Evolutionary conservation across 495 filamentous ascomycete genomes (phyloP), one percentile per base, ranked within the genome.

Genomic region (Daldinia vernicosa): DNA sequence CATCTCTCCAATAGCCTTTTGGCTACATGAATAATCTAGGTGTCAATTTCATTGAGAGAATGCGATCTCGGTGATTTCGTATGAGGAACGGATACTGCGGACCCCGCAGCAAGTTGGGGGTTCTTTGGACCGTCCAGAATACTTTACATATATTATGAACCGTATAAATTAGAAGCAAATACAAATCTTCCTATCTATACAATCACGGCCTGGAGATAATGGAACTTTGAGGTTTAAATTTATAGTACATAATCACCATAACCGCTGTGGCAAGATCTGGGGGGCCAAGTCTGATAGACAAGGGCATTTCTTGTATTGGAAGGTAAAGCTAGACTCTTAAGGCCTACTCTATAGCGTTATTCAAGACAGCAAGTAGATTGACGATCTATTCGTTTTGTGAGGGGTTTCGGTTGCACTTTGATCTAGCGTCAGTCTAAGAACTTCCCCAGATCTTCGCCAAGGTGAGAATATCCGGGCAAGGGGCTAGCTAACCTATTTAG

Each of bases 361-460:
- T 47, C 43, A 47, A 47, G 12, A 30, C 5, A 30, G 50, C 50
- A 53, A 53, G 26, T 28, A 6, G 14, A 30, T 14, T n/a, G 26
- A 53, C 50, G 50, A 53, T 53, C 50, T 47, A 24, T 19, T n/a
- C n/a, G 53, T 60, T 15, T 54, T 7, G 30, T 37, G 57, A 67
- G 65, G 50, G 57, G n/a, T 50, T 27, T 27, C 11, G 39, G 58
- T 17, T 56, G 26, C 27, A 32, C 28, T 55, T 45, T 17, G 4
- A 32, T 30, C 39, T 58, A 63, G 32, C n/a, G 8, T 14, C 14
- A 63, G 51, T 58, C 28, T 62, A 40, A 50, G 8, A 47, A 39
- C 15, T 61, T 55, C 56, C 55, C 61, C 55, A 51, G 61, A 66
- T 58, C 37, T 28, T 27, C 24, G 53, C 59, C 69, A 63, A 67